These are phyloP conservation scores for Fonsecaea erecta DNA, from an alignment of 2,329 filamentous ascomycete genomes.

Conservation along the genomic window DNA sequence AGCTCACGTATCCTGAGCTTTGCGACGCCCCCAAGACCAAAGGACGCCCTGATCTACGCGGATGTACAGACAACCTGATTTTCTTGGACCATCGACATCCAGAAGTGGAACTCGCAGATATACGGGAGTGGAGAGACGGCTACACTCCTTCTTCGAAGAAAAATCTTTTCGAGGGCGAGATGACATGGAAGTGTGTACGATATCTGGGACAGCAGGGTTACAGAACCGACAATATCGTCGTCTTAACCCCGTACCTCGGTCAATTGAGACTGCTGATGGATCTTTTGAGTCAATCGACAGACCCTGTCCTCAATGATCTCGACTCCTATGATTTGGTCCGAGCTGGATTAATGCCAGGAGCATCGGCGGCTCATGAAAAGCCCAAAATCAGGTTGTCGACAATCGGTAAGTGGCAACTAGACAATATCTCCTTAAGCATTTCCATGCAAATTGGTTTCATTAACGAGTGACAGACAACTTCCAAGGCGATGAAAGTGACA, in stretches of 20 bases:
- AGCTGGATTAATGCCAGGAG: constrained; percentile 65
- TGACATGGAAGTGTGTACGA: constrained; percentile 67
- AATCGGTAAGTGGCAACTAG: constrained; percentile 57
- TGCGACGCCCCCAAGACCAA: constrained; percentile 59
- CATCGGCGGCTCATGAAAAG: constrained; percentile 58
- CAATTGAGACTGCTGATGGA: constrained; percentile 65
- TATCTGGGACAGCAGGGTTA: constrained; percentile 76
- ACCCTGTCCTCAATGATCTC: constrained; percentile 70
- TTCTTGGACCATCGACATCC: constrained; percentile 68
- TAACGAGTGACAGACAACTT: constrained; percentile 66
- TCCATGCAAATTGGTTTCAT: background rate
- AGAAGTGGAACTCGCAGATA: constrained; percentile 59
- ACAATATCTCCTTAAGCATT: background rate
- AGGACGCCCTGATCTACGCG: constrained; percentile 55
- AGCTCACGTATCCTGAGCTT: constrained; percentile 66
- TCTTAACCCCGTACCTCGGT: constrained; percentile 74
- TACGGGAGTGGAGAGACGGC: constrained; percentile 57
- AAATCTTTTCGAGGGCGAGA: constrained; percentile 68
- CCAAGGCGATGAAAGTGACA: constrained; percentile 76
- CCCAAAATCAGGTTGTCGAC: constrained; percentile 66
- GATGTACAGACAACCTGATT: constrained; percentile 64
- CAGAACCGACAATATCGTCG: constrained; percentile 65
- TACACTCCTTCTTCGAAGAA: constrained; percentile 49
- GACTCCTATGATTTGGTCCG: constrained; percentile 67
- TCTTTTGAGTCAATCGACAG: constrained; percentile 60